These are phyloP conservation scores for Cyberlindnera japonica DNA, from an alignment of 805 yeast species.

Conservation along the genomic window DNA sequence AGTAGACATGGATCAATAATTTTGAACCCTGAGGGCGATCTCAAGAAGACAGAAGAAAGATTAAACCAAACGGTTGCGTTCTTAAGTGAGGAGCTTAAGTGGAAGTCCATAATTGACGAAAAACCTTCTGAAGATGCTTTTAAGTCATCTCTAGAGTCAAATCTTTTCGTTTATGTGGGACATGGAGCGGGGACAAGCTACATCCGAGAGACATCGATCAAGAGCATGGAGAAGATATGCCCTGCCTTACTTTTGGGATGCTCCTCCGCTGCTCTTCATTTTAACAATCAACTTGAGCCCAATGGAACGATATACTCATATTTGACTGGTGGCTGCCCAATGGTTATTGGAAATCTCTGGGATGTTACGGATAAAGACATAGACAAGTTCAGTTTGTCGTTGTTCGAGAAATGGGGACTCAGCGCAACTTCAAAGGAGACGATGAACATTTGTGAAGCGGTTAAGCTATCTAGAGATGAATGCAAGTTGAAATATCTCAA, in stretches of 20 bases:
- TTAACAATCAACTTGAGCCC: conserved; percentile 61
- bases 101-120: conserved; percentile 52
- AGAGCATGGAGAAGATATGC: conserved; percentile 41
- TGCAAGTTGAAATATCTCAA: conserved; percentile 75
- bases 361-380: conserved; percentile 96
- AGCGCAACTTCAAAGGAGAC: conserved; percentile 23
- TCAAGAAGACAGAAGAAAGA: conserved; percentile 57
- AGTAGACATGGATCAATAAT: conserved; percentile 50
- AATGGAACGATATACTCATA: conserved; percentile 76
- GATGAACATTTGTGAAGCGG: conserved; percentile 47
- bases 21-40: conserved; percentile 81
- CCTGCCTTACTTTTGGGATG: conserved; percentile 81
- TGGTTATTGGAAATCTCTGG: conserved; percentile 87
- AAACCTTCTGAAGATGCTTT: conserved; percentile 59
- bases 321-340: conserved; percentile 75
- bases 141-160: conserved; percentile 38
- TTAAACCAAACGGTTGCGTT: conserved; percentile 44
- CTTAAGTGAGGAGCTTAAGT: conserved; percentile 31
- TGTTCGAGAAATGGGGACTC: conserved; percentile 68
- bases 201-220: conserved; percentile 52
- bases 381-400: conserved; percentile 64
- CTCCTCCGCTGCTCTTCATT: conserved; percentile 70
- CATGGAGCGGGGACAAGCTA: conserved; percentile 97
- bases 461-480: conserved; percentile 54
- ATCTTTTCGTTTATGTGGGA: conserved; percentile 75